Conservation (phyloP, 176 grass and related monocot species). For the Miscanthus lutarioriparius region DNA sequence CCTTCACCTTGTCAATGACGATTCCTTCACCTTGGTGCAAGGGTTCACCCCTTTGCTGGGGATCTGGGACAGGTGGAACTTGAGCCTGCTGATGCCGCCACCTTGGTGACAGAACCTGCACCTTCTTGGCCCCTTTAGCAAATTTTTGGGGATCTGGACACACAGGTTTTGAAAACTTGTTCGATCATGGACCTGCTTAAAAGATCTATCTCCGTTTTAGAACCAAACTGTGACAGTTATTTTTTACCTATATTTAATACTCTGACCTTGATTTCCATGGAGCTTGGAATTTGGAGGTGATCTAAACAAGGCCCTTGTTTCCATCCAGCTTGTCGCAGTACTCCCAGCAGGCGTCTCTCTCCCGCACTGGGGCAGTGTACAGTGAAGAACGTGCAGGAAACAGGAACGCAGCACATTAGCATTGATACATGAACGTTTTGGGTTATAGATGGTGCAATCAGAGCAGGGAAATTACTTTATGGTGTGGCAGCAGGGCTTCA, state of each 20-base stretch:
- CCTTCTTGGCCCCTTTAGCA: no score
- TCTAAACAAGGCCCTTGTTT: constrained; percentile 94
- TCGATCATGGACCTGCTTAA: no score
- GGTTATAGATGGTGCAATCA: background rate
- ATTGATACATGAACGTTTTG: background rate
- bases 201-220: no score
- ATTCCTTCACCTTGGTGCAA: constrained; percentile 71
- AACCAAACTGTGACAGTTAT: no score
- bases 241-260: no score
- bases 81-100: constrained; percentile 95
- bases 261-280: no score
- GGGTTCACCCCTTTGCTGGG: constrained; percentile 88
- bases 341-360: constrained; percentile 94
- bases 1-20: constrained; percentile 67
- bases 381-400: background rate
- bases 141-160: no score
- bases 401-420: background rate
- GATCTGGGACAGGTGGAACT: constrained; percentile 87
- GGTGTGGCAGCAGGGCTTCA: constrained; percentile 7
- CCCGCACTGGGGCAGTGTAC: constrained; percentile 51
- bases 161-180: no score
- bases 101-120: constrained; percentile 90
- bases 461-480: constrained; percentile 40
- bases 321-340: constrained; percentile 95
- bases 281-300: no score